Base-by-base conservation (phyloP, 1,284 basidiomycete genomes). In the Ceratobasidium sp. region DNA sequence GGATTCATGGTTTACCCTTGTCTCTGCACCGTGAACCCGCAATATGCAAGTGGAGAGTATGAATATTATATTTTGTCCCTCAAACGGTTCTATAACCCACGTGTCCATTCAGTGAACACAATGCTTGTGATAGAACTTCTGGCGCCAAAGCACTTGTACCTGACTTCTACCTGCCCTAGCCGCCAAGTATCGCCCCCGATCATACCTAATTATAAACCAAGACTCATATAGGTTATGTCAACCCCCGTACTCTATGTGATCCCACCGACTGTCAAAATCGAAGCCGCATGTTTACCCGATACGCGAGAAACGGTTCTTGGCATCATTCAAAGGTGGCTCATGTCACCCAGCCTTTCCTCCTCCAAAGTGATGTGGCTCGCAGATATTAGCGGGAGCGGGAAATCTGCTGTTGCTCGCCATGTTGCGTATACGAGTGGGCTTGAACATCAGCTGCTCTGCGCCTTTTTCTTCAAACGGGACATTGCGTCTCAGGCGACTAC, bases 331-430 rank as follows among this genome's bases (percentile, higher is more conserved):
- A 22, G n/a, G 2, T 60, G 57, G 57, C 6, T 32, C 10, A 29
- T 12, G 13, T 38, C 55, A 20, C 38, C 55, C 13, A 34, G 17
- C 25, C 29, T 55, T 7, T 8, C 3, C 7, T 25, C 60, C 22
- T 52, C 60, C 15, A 49, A 35, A 40, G 60, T 64, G 34, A 32
- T 64, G 12, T 64, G 45, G 47, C 47, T 64, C 15, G 43, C 60
- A 5, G 60, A 64, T 40, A 64, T 64, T 34, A 64, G 60, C 27
- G 60, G 60, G 15, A 64, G 60, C 34, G 60, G 60, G 22, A 64
- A 64, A 50, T 64, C 60, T 3, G 60, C 60, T 13, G 43, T 49
- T 5, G 60, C 60, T 25, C 60, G 60, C 15, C 60, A 64, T 29
- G 35, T 64, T 38, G 60, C 47, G 4, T 64, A 47, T 32, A 34